Evolutionary conservation across 2,329 filamentous ascomycete species (phyloP).

Genomic region (Hortaea sp.): DNA sequence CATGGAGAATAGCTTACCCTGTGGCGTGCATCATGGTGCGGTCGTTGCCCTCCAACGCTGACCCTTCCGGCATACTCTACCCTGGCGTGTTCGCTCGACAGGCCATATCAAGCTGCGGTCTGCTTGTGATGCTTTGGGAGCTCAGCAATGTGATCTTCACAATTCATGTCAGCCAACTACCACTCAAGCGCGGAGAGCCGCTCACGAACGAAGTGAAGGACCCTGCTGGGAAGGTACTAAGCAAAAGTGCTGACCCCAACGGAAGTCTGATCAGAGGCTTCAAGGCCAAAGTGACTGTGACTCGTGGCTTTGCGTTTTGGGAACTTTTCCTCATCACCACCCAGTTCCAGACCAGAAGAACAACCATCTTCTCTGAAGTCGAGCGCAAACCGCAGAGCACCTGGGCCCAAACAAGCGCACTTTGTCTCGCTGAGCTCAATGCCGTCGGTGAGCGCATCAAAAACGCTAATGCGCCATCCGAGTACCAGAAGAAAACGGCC

Average conservation of each 20-base stretch:
- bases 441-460: conserved; percentile 59
- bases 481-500: conserved; percentile 10
- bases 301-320: conserved; percentile 83
- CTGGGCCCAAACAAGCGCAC: conserved; percentile 66
- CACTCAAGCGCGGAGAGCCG: conserved; percentile 73
- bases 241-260: conserved; percentile 57
- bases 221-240: conserved; percentile 15
- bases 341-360: conserved; percentile 63
- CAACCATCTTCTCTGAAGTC: conserved; percentile 76
- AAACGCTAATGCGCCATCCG: conserved; percentile 23
- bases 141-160: conserved; percentile 68
- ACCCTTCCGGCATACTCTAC: conserved; percentile 43
- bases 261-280: conserved; percentile 77
- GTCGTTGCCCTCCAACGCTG: conserved; percentile 60
- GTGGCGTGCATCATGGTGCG: conserved; percentile 61
- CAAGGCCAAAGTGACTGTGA: conserved; percentile 69
- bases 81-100: conserved; percentile 12
- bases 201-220: conserved; percentile 70
- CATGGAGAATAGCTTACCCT: conserved; percentile 58
- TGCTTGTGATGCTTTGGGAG: conserved; percentile 67
- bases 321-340: conserved; percentile 73
- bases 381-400: conserved; percentile 54
- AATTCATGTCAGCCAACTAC: conserved; percentile 68
- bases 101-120: conserved; percentile 46
- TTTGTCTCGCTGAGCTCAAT: conserved; percentile 61